Conservation (phyloP, 768 basidiomycete species). For the Kwoniella mangroviensis region DNA sequence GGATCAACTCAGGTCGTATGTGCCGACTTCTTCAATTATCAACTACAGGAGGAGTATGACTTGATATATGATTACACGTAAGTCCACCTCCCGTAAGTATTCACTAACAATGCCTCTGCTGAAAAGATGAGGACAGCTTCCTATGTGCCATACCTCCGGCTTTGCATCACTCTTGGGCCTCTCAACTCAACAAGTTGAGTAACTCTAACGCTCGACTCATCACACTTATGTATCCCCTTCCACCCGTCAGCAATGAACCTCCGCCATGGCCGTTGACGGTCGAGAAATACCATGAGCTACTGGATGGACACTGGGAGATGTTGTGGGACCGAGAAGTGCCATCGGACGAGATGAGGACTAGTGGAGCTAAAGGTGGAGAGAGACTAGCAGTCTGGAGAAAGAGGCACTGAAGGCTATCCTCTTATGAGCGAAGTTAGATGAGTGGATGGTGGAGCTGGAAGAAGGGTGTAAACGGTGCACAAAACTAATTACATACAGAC, state of each 20-base stretch:
- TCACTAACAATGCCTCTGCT: too few species aligned
- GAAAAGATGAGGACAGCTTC: constrained; percentile 34
- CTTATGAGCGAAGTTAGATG: constrained; percentile 32
- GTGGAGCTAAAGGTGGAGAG: constrained; percentile 34
- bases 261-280: constrained; percentile 45
- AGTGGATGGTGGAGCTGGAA: too few species aligned
- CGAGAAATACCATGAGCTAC: constrained; percentile 45
- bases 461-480: too few species aligned
- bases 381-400: constrained; percentile 33
- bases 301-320: constrained; percentile 46
- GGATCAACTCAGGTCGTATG: constrained; percentile 24
- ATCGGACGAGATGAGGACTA: constrained; percentile 25
- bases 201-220: constrained; percentile 29
- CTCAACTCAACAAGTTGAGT: constrained; percentile 30
- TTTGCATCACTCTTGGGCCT: constrained; percentile 37
- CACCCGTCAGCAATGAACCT: constrained; percentile 1
- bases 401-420: too few species aligned
- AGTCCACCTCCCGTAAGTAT: constrained; percentile 12
- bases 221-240: constrained; percentile 53
- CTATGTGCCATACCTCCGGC: constrained; percentile 49
- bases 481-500: too few species aligned
- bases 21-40: constrained; percentile 43
- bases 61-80: constrained; percentile 53
- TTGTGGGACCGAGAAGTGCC: constrained; percentile 32
- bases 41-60: constrained; percentile 34